phyloP scores from a whole-genome alignment of 2,329 filamentous ascomycete genomes.

The Leptographium radiaticola region DNA sequence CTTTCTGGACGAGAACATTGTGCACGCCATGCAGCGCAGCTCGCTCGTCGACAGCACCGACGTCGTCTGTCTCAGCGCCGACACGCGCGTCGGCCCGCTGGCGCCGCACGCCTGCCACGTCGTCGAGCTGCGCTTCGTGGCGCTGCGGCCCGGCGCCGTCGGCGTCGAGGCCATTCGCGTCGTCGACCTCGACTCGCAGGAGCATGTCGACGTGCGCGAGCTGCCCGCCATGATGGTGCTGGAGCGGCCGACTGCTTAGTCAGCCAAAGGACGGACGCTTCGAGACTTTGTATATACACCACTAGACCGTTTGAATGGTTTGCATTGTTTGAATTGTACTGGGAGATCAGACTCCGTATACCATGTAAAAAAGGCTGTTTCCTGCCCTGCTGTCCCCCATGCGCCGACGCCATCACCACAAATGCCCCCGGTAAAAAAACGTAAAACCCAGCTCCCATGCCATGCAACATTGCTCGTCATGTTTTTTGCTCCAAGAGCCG shows the following conservation, averaged over 20 bases:
- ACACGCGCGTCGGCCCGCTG: slow-evolving; percentile 60
- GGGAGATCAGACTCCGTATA: too few species aligned
- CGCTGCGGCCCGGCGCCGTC: slow-evolving; percentile 52
- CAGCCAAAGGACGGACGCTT: background rate
- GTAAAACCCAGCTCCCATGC: too few species aligned
- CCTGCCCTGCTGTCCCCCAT: too few species aligned
- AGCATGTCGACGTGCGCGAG: slow-evolving; percentile 65
- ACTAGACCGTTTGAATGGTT: background rate
- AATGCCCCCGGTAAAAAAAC: too few species aligned
- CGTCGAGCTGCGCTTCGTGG: slow-evolving; percentile 58
- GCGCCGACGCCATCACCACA: too few species aligned
- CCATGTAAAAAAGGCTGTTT: too few species aligned
- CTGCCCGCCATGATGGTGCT: slow-evolving; percentile 54
- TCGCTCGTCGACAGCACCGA: slow-evolving; percentile 51
- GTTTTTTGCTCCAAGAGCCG: too few species aligned
- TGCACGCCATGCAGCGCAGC: slow-evolving; percentile 58
- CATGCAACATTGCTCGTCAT: too few species aligned
- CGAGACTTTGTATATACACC: too few species aligned
- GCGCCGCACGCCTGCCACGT: slow-evolving; percentile 61
- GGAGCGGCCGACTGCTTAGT: background rate
- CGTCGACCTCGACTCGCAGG: slow-evolving; percentile 59
- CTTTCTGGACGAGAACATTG: slow-evolving; percentile 56
- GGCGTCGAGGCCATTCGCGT: slow-evolving; percentile 61
- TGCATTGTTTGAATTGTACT: too few species aligned
- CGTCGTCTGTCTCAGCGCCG: slow-evolving; percentile 58